Evolutionary conservation across 1,284 basidiomycete species (phyloP), one percentile per base, ranked within the genome.

Genomic region (Ceratobasidium papillatum): DNA sequence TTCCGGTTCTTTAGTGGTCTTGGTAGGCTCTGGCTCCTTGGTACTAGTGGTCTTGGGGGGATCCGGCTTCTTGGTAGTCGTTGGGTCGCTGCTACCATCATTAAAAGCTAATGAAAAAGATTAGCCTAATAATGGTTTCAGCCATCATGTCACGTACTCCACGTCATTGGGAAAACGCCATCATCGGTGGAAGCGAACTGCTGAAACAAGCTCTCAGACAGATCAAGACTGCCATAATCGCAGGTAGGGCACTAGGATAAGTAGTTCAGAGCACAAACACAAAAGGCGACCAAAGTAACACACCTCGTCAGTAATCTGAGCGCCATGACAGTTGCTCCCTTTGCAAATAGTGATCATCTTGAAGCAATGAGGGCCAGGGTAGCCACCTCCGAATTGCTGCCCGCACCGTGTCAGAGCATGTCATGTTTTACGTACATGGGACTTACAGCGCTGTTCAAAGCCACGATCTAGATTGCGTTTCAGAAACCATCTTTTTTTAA

Each of bases 261-360:
- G 2, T 17, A 30, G 27, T 30, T 38, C 22, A 3, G 47, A 45
- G 12, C 8, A 8, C n/a, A 11, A 30, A 19, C 27, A 45, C 22
- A 27, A 5, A n/a, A 22, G 4, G 12, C 17, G 51, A 22, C 1
- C 8, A 47, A 41, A 19, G 19, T 34, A 65, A 49, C 76, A 1
- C 9, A 76, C 77, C 81, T 80, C 81, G 79, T 85, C 85, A 41
- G 81, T 77, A 68, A 86, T 81, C 43, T 79, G 78, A 19, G 85
- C 83, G 54, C 78, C 77, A 61, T 80, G 77, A 54, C 81, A 82
- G 77, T 82, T 84, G 59, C 82, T 82, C 77, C 82, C 80, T 75
- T 82, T 82, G 52, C 82, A 81, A 76, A 86, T 84, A 64, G 82
- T 82, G 74, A 86, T 82, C 22, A 77, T 79, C 78, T 84, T 81